Conservation (phyloP, 1,284 basidiomycete genomes). For the Cutaneotrichosporon daszewskae region DNA sequence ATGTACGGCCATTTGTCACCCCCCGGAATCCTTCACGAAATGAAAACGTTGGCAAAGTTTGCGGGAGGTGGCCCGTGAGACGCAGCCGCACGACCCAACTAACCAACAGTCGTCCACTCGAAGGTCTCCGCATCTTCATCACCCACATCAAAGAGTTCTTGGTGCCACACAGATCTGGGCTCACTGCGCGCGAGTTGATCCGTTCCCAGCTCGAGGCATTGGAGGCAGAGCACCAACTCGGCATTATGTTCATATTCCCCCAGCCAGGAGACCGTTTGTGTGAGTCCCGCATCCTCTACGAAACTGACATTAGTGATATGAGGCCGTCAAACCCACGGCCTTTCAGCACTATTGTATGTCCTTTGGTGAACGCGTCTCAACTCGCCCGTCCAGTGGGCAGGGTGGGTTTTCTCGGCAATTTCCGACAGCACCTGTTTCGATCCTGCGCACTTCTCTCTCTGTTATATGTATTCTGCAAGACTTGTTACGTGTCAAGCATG, state of each 20-base stretch:
- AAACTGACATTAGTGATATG: conserved; percentile 13
- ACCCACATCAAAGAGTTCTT: conserved; percentile 46
- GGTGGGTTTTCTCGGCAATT: no score
- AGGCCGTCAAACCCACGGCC: no score
- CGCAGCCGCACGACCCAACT: not conserved
- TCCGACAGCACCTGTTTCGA: no score
- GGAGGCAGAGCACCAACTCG: conserved; percentile 24
- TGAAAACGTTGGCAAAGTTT: conserved; percentile 28
- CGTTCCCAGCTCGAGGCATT: conserved; percentile 29
- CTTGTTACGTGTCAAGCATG: no score
- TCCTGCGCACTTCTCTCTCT: no score
- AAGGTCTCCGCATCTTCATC: conserved; percentile 36
- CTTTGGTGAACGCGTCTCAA: not conserved
- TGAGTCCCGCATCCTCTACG: conserved; percentile 22
- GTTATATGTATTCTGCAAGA: no score
- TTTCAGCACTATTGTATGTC: no score
- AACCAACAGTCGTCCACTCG: conserved; percentile 23
- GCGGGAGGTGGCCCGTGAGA: conserved; percentile 10
- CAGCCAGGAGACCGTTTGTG: conserved; percentile 37
- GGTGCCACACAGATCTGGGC: conserved; percentile 35
- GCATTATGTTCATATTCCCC: conserved; percentile 35
- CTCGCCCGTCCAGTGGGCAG: not conserved
- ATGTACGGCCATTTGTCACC: conserved; percentile 47
- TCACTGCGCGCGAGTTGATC: conserved; percentile 32
- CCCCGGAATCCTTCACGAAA: conserved; percentile 35